Conservation (phyloP, 331 rosid species). For the Malus hybrid region DNA sequence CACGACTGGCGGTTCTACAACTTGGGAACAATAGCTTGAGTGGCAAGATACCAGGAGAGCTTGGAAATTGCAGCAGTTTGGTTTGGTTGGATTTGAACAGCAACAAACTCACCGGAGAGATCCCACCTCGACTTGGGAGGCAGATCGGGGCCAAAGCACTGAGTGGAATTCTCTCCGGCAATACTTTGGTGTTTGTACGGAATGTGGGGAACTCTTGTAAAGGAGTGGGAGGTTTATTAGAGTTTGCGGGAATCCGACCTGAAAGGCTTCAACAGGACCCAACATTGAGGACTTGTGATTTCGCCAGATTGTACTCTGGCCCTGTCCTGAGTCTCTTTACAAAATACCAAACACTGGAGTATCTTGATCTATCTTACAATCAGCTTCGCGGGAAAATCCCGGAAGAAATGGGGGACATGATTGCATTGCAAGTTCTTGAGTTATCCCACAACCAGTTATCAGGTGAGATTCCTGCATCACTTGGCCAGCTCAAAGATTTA, state of each 20-base stretch:
- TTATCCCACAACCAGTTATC: constrained; percentile 89
- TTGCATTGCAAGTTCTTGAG: constrained; percentile 88
- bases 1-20: constrained; percentile 85
- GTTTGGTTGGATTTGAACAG: constrained; percentile 99
- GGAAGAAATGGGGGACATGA: constrained; percentile 87
- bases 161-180: constrained; percentile 80
- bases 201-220: constrained; percentile 90
- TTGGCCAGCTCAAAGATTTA: constrained; percentile 74
- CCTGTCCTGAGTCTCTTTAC: constrained; percentile 81
- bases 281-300: constrained; percentile 82
- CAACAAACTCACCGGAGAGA: constrained; percentile 90
- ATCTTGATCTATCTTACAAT: constrained; percentile 92
- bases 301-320: constrained; percentile 88
- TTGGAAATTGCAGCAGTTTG: constrained; percentile 80
- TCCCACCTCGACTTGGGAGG: constrained; percentile 88
- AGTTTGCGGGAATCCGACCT: constrained; percentile 83
- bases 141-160: constrained; percentile 78
- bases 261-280: constrained; percentile 83
- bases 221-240: constrained; percentile 91
- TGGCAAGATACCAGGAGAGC: constrained; percentile 76
- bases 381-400: constrained; percentile 90
- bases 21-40: constrained; percentile 85
- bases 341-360: constrained; percentile 88
- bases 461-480: constrained; percentile 85
- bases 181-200: constrained; percentile 88